Base-by-base conservation (phyloP, 1,139 yeast species). In the Hansenula sp. region DNA sequence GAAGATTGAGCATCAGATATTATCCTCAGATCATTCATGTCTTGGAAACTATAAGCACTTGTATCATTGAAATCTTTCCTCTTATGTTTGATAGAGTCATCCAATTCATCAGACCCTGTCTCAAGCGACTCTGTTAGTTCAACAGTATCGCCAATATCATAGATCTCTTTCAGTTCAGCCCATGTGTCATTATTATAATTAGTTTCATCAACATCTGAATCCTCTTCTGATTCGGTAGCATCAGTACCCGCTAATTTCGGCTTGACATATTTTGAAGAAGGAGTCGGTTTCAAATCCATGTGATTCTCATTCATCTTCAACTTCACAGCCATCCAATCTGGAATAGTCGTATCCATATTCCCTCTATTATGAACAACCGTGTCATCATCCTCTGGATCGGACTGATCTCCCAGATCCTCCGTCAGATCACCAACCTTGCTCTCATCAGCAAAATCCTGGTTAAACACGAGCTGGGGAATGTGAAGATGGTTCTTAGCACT, bases 361-460 rank as follows among this genome's bases (percentile, higher is more conserved):
- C 48, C 49, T 29, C 31, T 44, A 19, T 47, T 46, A 24, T 50
- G 49, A 4, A 51, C 37, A 16, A 50, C 53, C 0, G 58, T 53
- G 21, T 48, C 55, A 12, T 18, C 36, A 11, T 24, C 35, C 9
- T 19, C 59, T 2, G 84, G 82, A 2, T 84, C 89, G 5, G 25
- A 21, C 52, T 73, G 79, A 16, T 66, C 44, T 57, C 77, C 72
- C 51, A 77, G n/a, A 85, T 82, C 12, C 24, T 36, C 38, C 9
- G 38, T 27, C 43, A 76, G 73, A 57, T 87, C 95, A 19, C 95
- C 95, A 16, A 81, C 78, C 47, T 71, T 61, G 60, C 69, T 81
- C 42, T 72, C 65, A 25, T 68, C 63, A 21, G 85, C 93, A 33
- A 51, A 49, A 4, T 48, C 48, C 3, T 40, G 39, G 36, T 4